Conservation (phyloP, 2,329 filamentous ascomycete species). For the Diaporthe longicolla region DNA sequence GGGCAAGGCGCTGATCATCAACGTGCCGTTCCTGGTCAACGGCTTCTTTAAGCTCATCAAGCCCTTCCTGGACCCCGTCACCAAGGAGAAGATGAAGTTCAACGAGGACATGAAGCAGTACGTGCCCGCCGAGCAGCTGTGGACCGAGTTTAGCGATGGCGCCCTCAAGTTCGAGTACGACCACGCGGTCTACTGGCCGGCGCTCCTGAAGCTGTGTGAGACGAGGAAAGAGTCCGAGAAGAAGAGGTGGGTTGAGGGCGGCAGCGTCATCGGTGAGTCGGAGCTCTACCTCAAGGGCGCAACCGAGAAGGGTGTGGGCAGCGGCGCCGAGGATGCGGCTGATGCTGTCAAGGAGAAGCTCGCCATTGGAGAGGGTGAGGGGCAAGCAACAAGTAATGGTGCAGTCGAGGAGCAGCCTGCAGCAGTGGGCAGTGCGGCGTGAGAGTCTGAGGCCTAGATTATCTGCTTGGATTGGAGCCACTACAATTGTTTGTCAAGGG, state of each 20-base stretch:
- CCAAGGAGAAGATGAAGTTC: conserved; percentile 95
- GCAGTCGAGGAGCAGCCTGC: conserved; percentile 18
- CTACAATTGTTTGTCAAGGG: neutral
- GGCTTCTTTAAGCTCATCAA: conserved; percentile 97
- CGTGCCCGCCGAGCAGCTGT: conserved; percentile 85
- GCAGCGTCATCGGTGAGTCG: conserved; percentile 86
- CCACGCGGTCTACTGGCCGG: conserved; percentile 90
- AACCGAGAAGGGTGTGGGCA: conserved; percentile 28
- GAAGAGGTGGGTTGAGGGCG: conserved; percentile 83
- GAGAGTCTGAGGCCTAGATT: neutral
- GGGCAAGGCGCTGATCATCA: conserved; percentile 86
- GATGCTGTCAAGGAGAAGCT: conserved; percentile 38
- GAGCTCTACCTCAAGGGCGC: conserved; percentile 87
- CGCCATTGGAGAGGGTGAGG: conserved; percentile 29
- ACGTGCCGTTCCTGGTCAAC: conserved; percentile 91
- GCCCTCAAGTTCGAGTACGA: conserved; percentile 92
- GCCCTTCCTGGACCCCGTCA: conserved; percentile 96
- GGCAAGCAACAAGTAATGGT: conserved; percentile 8
- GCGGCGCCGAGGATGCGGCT: conserved; percentile 33
- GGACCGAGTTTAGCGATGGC: conserved; percentile 78
- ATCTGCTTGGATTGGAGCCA: neutral
- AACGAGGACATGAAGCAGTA: conserved; percentile 91
- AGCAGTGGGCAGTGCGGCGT: conserved; percentile 20
- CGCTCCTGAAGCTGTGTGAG: conserved; percentile 79
- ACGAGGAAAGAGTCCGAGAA: conserved; percentile 73